These are phyloP conservation scores for Lachancea meyersii DNA, from an alignment of 805 yeast species.

Conservation along the genomic window DNA sequence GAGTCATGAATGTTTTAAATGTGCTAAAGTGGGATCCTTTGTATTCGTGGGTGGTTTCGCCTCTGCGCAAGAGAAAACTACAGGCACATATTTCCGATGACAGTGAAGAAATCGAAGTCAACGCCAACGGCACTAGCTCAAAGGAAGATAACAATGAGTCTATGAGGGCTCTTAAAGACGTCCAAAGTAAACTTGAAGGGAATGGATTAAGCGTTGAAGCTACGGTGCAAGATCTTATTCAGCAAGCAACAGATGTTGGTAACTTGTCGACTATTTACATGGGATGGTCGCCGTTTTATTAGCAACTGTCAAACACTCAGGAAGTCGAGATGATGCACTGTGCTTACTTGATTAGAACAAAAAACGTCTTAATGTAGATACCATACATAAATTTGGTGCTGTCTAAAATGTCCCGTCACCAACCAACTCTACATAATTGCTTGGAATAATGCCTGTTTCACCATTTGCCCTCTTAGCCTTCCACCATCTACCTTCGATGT, in stretches of 20 bases:
- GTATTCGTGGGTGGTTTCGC: constrained; percentile 86
- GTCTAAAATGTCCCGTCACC: constrained; percentile 29
- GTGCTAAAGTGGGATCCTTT: constrained; percentile 89
- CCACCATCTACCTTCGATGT: constrained; percentile 98
- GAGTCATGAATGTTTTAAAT: constrained; percentile 74
- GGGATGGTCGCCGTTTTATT: constrained; percentile 83
- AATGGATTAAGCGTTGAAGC: constrained; percentile 76
- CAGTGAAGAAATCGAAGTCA: constrained; percentile 15
- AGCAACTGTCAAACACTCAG: too few species aligned
- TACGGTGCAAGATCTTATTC: constrained; percentile 69
- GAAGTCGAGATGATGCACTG: neutral
- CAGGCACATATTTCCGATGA: constrained; percentile 36
- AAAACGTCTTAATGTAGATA: neutral
- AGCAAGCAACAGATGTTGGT: constrained; percentile 60
- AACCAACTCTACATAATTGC: constrained; percentile 80
- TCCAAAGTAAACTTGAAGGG: constrained; percentile 60
- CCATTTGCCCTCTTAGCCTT: constrained; percentile 87
- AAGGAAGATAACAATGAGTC: constrained; percentile 57
- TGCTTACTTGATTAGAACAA: neutral
- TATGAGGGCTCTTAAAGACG: constrained; percentile 66
- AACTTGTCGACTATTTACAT: constrained; percentile 70
- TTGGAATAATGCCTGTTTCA: constrained; percentile 93
- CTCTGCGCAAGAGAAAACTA: constrained; percentile 51
- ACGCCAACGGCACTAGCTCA: constrained; percentile 6
- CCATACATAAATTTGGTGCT: neutral